Evolutionary conservation across 441 rosid genomes (phyloP), one percentile per base, ranked within the genome.

Genomic region (Biscutella laevigata): DNA sequence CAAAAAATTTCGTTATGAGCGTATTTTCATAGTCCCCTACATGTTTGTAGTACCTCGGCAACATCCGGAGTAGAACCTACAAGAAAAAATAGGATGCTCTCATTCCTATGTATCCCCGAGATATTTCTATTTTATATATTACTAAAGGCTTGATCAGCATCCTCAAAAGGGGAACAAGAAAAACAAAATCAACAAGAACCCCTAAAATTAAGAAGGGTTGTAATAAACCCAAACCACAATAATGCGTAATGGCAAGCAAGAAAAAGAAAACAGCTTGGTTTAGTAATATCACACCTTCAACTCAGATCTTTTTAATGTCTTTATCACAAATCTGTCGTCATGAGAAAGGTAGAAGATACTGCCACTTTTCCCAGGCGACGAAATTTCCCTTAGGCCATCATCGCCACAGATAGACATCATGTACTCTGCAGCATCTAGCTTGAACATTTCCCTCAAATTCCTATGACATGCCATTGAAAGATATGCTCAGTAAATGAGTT

Each of bases 371-470:
- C 99, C 97, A 0, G 97, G 76, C 26, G 99, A 88, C 28, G 92
- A 71, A 73, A 83, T 64, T 77, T 82, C 94, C 57, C 81, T 79
- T 28, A 94, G 68, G 41, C 95, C 95, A 67, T 94, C 94, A 70
- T 84, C 88, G n/a, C 97, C 97, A 70, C 99, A 94, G 43, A 92
- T 88, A 66, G 99, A 94, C 99, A 94, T 94, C 99, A 94, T 88
- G 81, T 84, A 94, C 54, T 94, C 99, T 2, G 99, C 99, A 43
- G 97, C 94, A 82, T 94, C 95, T 59, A 92, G 68, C 72, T 81
- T 82, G 81, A 92, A 92, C 97, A 92, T 76, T 77, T 92, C 95
- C 71, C 99, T 84, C 57, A 92, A 66, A 69, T 88, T 86, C 88
- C 99, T 92, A 67, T 59, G 57, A 39, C 64, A 53, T 41, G 35